A percentile compares a stretch with the other conserved stretches of the same genome.
Conservation (phyloP, 768 basidiomycete genomes). For the Pleurotus eryngii region DNA sequence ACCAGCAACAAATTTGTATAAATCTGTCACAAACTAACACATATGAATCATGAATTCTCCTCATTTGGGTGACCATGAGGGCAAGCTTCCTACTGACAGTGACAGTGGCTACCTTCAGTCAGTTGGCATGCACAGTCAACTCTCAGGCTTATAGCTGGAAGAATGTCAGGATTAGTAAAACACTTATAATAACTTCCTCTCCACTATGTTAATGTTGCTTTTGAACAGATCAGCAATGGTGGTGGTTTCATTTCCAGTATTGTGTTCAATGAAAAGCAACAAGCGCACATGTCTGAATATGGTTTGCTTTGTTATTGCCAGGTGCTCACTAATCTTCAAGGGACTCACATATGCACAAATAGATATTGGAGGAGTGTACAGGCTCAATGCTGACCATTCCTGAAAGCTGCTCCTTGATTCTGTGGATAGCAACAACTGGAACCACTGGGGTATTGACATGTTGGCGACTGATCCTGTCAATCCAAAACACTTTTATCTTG, state of each 20-base stretch:
- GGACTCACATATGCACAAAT: constrained; percentile 62
- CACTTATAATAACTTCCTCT: neutral
- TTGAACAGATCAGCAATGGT: constrained; percentile 31
- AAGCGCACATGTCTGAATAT: constrained; percentile 19
- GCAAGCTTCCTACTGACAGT: constrained; percentile 26
- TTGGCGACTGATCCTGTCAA: constrained; percentile 62
- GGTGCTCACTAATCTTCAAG: constrained; percentile 17
- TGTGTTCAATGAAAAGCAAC: constrained; percentile 56
- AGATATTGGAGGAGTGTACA: constrained; percentile 66
- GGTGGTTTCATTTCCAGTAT: constrained; percentile 55
- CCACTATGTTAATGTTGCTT: neutral
- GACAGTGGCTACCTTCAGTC: constrained; percentile 19
- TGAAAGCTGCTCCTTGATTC: constrained; percentile 66
- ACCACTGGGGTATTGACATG: constrained; percentile 59
- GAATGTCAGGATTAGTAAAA: constrained; percentile 42
- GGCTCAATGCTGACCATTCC: constrained; percentile 53
- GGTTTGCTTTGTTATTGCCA: neutral
- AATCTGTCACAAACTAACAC: neutral
- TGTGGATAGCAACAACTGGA: constrained; percentile 44
- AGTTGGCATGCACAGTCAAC: constrained; percentile 33
- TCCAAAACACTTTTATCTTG: constrained; percentile 48
- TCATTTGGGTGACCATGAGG: neutral
- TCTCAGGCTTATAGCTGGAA: constrained; percentile 57
- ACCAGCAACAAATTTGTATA: neutral
- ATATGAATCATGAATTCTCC: neutral